These are phyloP conservation scores for Pyrenochaeta sp. DNA, from an alignment of 2,329 filamentous ascomycete genomes.

Conservation along the genomic window DNA sequence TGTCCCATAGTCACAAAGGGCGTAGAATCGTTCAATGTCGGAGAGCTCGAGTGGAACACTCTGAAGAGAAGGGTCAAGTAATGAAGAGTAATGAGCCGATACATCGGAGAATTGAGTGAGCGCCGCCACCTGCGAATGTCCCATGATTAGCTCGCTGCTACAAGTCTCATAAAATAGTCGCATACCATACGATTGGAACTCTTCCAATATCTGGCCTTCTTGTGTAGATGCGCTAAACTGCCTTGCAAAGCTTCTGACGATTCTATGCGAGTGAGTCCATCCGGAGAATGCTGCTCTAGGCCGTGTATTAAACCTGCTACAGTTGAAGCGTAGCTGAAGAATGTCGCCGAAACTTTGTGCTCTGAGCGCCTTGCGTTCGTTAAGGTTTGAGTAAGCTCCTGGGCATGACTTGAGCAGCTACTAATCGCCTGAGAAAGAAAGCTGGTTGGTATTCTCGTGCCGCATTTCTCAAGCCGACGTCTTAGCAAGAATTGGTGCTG, in stretches of 20 bases:
- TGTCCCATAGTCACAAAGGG: conserved; percentile 12
- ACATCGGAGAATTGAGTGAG: conserved; percentile 1
- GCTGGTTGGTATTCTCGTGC: conserved; percentile 1
- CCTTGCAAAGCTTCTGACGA: conserved; percentile 3
- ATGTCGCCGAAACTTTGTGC: conserved; percentile 7
- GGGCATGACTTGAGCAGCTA: conserved; percentile 3
- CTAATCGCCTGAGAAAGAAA: conserved; percentile 1
- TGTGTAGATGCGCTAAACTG: neutral
- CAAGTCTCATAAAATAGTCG: neutral
- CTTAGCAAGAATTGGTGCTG: conserved; percentile 12
- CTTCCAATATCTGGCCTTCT: conserved; percentile 7
- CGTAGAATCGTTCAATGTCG: conserved; percentile 10
- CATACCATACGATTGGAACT: conserved; percentile 6
- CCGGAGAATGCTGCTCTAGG: conserved; percentile 7
- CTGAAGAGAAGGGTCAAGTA: neutral
- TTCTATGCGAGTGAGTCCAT: neutral
- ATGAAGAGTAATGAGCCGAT: neutral
- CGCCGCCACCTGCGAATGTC: neutral
- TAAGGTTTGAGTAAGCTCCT: conserved; percentile 8
- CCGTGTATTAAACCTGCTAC: conserved; percentile 9
- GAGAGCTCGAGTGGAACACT: neutral
- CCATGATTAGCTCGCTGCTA: neutral
- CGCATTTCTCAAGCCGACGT: conserved; percentile 6
- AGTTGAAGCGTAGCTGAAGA: conserved; percentile 5
- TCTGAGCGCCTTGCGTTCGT: conserved; percentile 2